Evolutionary conservation across 139 green algal genomes (phyloP), one percentile per base, ranked within the genome.

Genomic region (Spirogloea muscicola): DNA sequence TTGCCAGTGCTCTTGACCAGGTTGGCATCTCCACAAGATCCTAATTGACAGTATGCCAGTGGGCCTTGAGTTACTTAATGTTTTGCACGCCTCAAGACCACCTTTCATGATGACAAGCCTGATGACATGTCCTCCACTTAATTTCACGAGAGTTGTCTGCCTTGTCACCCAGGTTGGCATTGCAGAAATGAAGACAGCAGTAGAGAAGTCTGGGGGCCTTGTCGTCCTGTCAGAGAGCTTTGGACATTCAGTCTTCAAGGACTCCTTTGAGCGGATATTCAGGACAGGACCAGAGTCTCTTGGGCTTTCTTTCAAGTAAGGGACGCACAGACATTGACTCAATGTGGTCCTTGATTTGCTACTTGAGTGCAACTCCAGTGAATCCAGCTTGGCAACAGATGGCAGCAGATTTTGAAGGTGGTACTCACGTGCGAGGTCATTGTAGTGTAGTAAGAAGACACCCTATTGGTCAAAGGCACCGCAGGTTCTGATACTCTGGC

Each of bases 161-260:
- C n/a, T n/a, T n/a, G n/a, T n/a, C n/a, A n/a, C n/a, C n/a, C 92
- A 97, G 87, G 91, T 95, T 18, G 93, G 93, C n/a, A 78, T 98
- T 42, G 87, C 88, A 0, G 93, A 98, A 84, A 98, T 98, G 93
- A 92, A 95, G 78, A 81, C 85, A 21, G 81, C 82, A 16, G 85
- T 96, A 51, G 91, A 97, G 80, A 76, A 58, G 43, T 96, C 89
- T 7, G 93, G 93, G 41, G 93, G 93, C 39, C 69, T 96, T 40
- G 79, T 91, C 16, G 90, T 97, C 55, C 89, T 96, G 71, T 88
- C 91, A 0, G 93, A 88, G 88, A 92, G 85, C 38, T 98, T 91
- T 83, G 66, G 84, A 68, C 95, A 96, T 76, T 68, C 87, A 9
- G 87, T 95, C 37, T 98, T 98, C 86, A 89, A 88, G 76, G 82